Evolutionary conservation across 1,139 yeast genomes (phyloP).

Genomic region (Suhomyces coccinellae): DNA sequence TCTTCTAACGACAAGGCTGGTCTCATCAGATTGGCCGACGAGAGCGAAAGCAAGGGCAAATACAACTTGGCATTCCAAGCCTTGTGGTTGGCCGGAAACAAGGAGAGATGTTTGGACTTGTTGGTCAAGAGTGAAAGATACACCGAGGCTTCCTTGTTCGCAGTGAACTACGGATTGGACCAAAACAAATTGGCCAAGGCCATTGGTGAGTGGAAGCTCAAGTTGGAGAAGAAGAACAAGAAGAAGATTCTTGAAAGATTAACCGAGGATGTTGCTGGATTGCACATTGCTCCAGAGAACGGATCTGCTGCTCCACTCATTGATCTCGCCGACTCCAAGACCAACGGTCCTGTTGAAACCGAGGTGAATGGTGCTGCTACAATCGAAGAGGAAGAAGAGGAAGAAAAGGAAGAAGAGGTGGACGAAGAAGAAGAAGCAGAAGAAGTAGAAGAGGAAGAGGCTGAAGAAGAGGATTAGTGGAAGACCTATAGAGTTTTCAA

Average conservation of each 20-base stretch:
- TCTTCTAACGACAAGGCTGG: slow-evolving; percentile 71
- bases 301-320: slow-evolving; percentile 27
- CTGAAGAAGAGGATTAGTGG: slow-evolving; percentile 1
- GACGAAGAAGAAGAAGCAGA: slow-evolving; percentile 12
- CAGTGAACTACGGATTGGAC: slow-evolving; percentile 68
- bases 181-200: slow-evolving; percentile 42
- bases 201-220: slow-evolving; percentile 66
- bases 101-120: slow-evolving; percentile 61
- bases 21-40: slow-evolving; percentile 59
- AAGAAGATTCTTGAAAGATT: slow-evolving; percentile 61
- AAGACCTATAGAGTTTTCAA: slow-evolving; percentile 3
- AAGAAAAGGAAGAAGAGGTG: slow-evolving; percentile 9
- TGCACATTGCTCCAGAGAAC: slow-evolving; percentile 17
- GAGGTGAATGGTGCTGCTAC: slow-evolving; percentile 17
- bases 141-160: slow-evolving; percentile 84
- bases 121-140: slow-evolving; percentile 68
- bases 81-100: slow-evolving; percentile 82
- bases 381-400: slow-evolving; percentile 19
- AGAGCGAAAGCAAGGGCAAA: slow-evolving; percentile 70
- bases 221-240: slow-evolving; percentile 54
- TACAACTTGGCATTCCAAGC: slow-evolving; percentile 92
- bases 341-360: slow-evolving; percentile 16
- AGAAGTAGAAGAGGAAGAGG: slow-evolving; percentile 7
- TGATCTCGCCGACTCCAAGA: slow-evolving; percentile 24
- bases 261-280: slow-evolving; percentile 35